Evolutionary conservation across 2,329 filamentous ascomycete species (phyloP).

Genomic region (Xylaria sp.): DNA sequence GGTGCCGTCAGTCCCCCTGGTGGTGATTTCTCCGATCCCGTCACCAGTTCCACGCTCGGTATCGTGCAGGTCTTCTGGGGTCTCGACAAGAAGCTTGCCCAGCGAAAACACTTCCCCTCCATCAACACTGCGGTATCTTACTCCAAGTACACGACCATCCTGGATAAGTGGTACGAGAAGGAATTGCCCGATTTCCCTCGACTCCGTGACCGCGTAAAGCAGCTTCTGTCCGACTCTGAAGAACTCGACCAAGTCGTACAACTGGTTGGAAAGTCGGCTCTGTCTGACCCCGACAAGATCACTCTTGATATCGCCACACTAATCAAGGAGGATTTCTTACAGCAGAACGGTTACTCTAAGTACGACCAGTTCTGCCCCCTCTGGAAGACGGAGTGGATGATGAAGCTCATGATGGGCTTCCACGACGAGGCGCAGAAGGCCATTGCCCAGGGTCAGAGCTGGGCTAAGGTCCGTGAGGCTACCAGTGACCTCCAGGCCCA

Average conservation of each 20-base stretch:
- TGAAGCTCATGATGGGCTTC: slow-evolving; percentile 98
- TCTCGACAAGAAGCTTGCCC: slow-evolving; percentile 98
- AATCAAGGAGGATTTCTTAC: slow-evolving; percentile 97
- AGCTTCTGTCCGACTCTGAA: slow-evolving; percentile 89
- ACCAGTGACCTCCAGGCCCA: slow-evolving; percentile 81
- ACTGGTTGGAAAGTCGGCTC: slow-evolving; percentile 92
- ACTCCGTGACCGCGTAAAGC: slow-evolving; percentile 86
- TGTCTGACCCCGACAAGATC: slow-evolving; percentile 97
- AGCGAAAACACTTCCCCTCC: slow-evolving; percentile 98
- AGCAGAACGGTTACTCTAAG: slow-evolving; percentile 98
- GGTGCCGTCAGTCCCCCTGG: slow-evolving; percentile 95
- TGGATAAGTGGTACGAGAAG: slow-evolving; percentile 94
- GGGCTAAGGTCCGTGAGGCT: slow-evolving; percentile 87
- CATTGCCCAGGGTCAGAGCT: slow-evolving; percentile 81
- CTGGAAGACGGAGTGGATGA: slow-evolving; percentile 99
- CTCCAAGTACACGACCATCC: slow-evolving; percentile 85
- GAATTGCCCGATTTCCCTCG: slow-evolving; percentile 90
- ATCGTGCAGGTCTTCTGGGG: slow-evolving; percentile 99
- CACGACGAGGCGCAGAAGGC: slow-evolving; percentile 97
- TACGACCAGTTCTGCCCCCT: slow-evolving; percentile 99
- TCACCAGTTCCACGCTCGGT: slow-evolving; percentile 86
- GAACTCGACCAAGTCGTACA: slow-evolving; percentile 98
- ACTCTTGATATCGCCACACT: slow-evolving; percentile 86
- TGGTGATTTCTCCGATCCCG: slow-evolving; percentile 98
- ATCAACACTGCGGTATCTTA: slow-evolving; percentile 95